Conservation (phyloP, 805 yeast species). For the Maudiozyma turicensis region DNA sequence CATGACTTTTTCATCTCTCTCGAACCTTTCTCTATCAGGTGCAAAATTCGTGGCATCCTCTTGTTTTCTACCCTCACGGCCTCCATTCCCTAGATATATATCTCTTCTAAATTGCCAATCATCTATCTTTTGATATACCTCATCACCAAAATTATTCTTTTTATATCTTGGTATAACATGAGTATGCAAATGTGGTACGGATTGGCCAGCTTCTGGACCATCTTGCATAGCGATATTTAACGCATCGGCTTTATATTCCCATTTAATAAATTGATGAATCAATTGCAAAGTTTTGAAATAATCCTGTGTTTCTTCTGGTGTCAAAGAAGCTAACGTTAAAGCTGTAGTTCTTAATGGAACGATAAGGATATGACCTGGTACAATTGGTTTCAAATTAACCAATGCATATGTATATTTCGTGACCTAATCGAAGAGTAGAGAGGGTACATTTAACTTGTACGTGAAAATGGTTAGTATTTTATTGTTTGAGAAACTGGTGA, state of each 20-base stretch:
- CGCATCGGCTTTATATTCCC: conserved; percentile 67
- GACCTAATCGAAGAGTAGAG: conserved; percentile 10
- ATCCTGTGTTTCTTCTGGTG: conserved; percentile 63
- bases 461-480: background rate
- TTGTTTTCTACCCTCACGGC: conserved; percentile 18
- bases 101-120: conserved; percentile 39
- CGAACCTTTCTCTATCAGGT: conserved; percentile 45
- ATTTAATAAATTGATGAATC: conserved; percentile 57
- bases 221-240: conserved; percentile 91
- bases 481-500: background rate
- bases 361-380: conserved; percentile 87
- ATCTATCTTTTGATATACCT: conserved; percentile 60
- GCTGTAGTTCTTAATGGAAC: conserved; percentile 67
- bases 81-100: conserved; percentile 17
- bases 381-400: conserved; percentile 85
- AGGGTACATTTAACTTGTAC: background rate
- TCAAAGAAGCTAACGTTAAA: conserved; percentile 57
- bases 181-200: conserved; percentile 91
- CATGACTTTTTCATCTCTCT: conserved; percentile 60
- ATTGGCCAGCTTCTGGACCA: conserved; percentile 92
- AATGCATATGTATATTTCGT: conserved; percentile 68
- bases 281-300: conserved; percentile 67
- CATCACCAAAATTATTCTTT: conserved; percentile 54
- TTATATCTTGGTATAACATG: conserved; percentile 82
- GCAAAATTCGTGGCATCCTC: conserved; percentile 15